Conservation (phyloP, 1,284 basidiomycete genomes). For the Ustilago cynodontis region DNA sequence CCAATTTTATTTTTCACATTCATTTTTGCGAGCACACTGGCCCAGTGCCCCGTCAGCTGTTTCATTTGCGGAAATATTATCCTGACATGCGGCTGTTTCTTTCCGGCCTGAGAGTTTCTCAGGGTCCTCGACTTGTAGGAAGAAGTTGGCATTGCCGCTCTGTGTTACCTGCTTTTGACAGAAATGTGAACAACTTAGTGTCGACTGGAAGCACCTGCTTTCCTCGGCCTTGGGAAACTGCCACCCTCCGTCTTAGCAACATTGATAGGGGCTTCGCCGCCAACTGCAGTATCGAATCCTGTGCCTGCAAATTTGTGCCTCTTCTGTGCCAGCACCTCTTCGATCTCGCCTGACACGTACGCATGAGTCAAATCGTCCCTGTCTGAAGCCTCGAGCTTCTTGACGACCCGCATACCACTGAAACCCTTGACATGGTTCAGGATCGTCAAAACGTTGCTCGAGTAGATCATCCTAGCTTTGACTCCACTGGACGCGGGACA, state of each 20-base stretch:
- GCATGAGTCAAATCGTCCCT: slow-evolving; percentile 37
- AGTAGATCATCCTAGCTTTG: slow-evolving; percentile 60
- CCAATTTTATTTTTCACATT: background rate
- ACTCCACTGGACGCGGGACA: slow-evolving; percentile 56
- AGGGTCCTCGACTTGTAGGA: background rate
- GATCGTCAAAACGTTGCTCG: slow-evolving; percentile 51
- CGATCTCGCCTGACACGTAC: slow-evolving; percentile 31
- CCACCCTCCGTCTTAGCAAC: slow-evolving; percentile 15
- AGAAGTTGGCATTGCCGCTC: background rate
- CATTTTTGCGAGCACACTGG: background rate
- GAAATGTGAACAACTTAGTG: slow-evolving; percentile 9
- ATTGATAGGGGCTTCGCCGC: slow-evolving; percentile 18
- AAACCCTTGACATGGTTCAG: slow-evolving; percentile 52
- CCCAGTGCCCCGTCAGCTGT: background rate
- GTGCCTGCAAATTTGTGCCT: slow-evolving; percentile 46
- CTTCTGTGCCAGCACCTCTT: slow-evolving; percentile 36
- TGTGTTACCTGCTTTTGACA: background rate
- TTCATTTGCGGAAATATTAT: background rate
- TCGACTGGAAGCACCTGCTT: slow-evolving; percentile 41
- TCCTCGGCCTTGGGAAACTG: slow-evolving; percentile 37
- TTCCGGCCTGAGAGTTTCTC: background rate
- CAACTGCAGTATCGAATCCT: slow-evolving; percentile 14
- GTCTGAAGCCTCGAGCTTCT: slow-evolving; percentile 52
- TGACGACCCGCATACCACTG: slow-evolving; percentile 51
- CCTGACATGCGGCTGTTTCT: background rate